A percentile compares a stretch with the other conserved stretches of the same genome.
These are phyloP conservation scores for Kodamaea plutei DNA, from an alignment of 1,139 yeast genomes.

Conservation along the genomic window DNA sequence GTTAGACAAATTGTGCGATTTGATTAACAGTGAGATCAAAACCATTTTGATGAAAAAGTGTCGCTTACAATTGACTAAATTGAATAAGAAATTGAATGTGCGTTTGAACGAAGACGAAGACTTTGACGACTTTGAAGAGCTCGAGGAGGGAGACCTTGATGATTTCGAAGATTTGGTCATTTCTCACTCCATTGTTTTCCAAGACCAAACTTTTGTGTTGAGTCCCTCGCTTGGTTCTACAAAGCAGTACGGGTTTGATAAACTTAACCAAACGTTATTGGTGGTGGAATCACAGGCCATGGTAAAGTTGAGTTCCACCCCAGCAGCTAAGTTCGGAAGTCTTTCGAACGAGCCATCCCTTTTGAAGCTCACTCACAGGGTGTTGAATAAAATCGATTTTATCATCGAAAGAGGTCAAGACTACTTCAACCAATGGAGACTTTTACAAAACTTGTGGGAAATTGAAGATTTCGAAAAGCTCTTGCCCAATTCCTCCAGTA, in stretches of 20 bases:
- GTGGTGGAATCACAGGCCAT: slow-evolving; percentile 16
- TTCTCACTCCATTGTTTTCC: slow-evolving; percentile 37
- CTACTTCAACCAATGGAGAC: slow-evolving; percentile 50
- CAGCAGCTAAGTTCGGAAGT: not conserved
- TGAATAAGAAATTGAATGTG: slow-evolving; percentile 2
- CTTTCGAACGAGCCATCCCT: slow-evolving; percentile 1
- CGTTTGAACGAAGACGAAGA: not conserved
- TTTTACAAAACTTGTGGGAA: slow-evolving; percentile 60
- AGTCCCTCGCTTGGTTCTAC: slow-evolving; percentile 26
- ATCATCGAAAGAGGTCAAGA: slow-evolving; percentile 21
- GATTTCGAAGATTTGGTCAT: not conserved
- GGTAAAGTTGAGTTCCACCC: slow-evolving; percentile 2
- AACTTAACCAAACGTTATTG: slow-evolving; percentile 8
- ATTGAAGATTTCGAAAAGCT: slow-evolving; percentile 18
- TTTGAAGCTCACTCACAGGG: slow-evolving; percentile 5
- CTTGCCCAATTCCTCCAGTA: slow-evolving; percentile 24
- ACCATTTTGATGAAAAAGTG: slow-evolving; percentile 34
- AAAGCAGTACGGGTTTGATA: slow-evolving; percentile 12
- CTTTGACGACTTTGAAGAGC: slow-evolving; percentile 1
- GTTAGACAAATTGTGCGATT: slow-evolving; percentile 30
- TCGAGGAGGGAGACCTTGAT: slow-evolving; percentile 3
- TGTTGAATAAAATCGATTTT: slow-evolving; percentile 17
- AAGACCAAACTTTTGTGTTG: slow-evolving; percentile 41
- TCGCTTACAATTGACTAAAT: slow-evolving; percentile 12
- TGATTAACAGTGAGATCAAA: slow-evolving; percentile 38